A percentile compares a stretch with the other conserved stretches of the same genome.
Conservation (phyloP, 768 basidiomycete species). For the Termitomyces sp. region DNA sequence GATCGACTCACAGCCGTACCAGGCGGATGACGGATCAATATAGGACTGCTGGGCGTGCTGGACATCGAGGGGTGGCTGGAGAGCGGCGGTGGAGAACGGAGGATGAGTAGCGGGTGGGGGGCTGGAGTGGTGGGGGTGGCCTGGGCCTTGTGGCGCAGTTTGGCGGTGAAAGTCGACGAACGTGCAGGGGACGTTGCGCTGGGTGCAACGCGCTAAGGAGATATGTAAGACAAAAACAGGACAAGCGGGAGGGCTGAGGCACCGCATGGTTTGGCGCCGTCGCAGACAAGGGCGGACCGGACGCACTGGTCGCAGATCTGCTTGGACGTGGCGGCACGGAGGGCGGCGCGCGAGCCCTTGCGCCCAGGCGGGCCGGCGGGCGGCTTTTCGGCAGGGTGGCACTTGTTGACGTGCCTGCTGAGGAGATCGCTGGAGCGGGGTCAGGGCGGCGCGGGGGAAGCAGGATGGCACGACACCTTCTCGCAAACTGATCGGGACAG, state of each 20-base stretch:
- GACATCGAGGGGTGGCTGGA: too few relatives aligned
- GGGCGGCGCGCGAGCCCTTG: slow-evolving; percentile 59
- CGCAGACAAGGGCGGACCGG: slow-evolving; percentile 65
- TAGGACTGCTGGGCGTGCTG: too few relatives aligned
- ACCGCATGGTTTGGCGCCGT: slow-evolving; percentile 77
- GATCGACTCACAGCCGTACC: too few relatives aligned
- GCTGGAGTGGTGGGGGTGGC: slow-evolving; percentile 29
- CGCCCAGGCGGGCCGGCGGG: slow-evolving; percentile 37
- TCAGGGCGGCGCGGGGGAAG: not conserved
- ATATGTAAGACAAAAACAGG: too few relatives aligned
- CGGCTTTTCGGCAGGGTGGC: slow-evolving; percentile 71
- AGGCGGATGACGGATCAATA: too few relatives aligned
- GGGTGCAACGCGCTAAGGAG: slow-evolving; percentile 46
- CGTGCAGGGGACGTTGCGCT: slow-evolving; percentile 68
- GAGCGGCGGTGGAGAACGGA: too few relatives aligned
- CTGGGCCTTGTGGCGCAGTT: slow-evolving; percentile 71
- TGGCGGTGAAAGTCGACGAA: slow-evolving; percentile 82
- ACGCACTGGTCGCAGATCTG: slow-evolving; percentile 85
- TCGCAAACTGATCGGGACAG: slow-evolving; percentile 85
- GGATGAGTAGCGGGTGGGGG: too few relatives aligned
- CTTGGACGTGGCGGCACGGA: slow-evolving; percentile 35
- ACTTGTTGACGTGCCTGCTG: slow-evolving; percentile 82
- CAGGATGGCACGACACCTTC: slow-evolving; percentile 44
- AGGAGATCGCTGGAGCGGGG: slow-evolving; percentile 55
- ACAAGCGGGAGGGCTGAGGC: slow-evolving; percentile 14